A percentile compares a stretch with the other conserved stretches of the same genome.
Conservation (phyloP, 2,329 filamentous ascomycete species). For the Dactylellina haptotyla region DNA sequence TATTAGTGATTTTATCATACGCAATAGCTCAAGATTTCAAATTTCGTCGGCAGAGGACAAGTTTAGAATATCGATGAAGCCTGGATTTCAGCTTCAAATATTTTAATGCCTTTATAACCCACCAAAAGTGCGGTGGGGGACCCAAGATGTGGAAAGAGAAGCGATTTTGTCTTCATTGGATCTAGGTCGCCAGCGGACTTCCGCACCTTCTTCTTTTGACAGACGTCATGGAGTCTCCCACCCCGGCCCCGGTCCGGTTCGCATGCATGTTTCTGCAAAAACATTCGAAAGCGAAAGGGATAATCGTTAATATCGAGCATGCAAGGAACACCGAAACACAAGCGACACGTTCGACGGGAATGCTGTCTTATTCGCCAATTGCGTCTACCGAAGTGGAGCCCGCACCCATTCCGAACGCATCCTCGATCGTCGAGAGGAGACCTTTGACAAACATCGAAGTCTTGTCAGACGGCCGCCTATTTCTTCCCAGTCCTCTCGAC, state of each 20-base stretch:
- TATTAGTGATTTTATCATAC: too few relatives aligned
- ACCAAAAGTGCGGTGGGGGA: too few relatives aligned
- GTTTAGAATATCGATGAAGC: too few relatives aligned
- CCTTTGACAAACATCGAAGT: background rate
- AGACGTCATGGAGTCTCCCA: conserved; percentile 16
- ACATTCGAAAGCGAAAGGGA: background rate
- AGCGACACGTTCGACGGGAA: conserved; percentile 39
- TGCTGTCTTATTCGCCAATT: conserved; percentile 36
- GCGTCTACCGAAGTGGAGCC: conserved; percentile 6
- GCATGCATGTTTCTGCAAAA: background rate
- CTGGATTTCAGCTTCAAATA: too few relatives aligned
- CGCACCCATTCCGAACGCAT: background rate
- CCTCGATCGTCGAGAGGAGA: background rate
- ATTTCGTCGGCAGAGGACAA: too few relatives aligned
- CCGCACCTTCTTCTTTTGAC: conserved; percentile 40
- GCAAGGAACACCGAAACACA: conserved; percentile 26
- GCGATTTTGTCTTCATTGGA: background rate
- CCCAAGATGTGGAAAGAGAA: too few relatives aligned
- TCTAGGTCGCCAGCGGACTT: conserved; percentile 32
- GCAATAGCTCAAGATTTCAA: too few relatives aligned
- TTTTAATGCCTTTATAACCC: too few relatives aligned
- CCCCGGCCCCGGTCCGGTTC: conserved; percentile 9
- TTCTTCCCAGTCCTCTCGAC: conserved; percentile 4
- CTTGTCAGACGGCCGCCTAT: conserved; percentile 1
- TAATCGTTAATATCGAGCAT: background rate